Percentiles rank a stretch among this genome's conserved stretches.
These are phyloP conservation scores for Saprolegnia parasitica DNA, from an alignment of 352 stramenopile species.

Conservation along the genomic window DNA sequence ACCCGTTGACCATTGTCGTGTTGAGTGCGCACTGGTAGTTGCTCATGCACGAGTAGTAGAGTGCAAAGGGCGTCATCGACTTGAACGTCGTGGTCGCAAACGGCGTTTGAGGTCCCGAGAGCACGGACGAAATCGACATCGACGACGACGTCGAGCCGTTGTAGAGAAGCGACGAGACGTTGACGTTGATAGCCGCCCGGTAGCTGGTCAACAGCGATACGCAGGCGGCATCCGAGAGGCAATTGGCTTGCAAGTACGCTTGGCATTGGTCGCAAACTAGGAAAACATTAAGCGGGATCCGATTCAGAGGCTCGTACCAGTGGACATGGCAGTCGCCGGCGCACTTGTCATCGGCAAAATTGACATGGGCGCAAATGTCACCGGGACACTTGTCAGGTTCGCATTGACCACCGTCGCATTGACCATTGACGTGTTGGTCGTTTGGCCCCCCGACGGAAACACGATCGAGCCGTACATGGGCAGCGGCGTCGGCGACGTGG, in stretches of 20 bases:
- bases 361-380: slow-evolving; percentile 1
- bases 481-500: background rate
- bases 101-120: background rate
- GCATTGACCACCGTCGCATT: too few species aligned
- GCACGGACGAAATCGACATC: background rate
- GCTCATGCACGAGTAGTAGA: slow-evolving; percentile 10
- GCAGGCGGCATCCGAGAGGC: background rate
- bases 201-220: background rate
- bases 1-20: background rate
- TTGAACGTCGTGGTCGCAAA: background rate
- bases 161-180: background rate
- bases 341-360: background rate
- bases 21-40: slow-evolving; percentile 4
- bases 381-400: background rate
- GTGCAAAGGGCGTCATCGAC: background rate
- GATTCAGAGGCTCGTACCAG: background rate
- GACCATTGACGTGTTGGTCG: background rate
- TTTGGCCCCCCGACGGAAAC: background rate
- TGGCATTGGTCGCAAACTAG: slow-evolving; percentile 8
- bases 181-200: background rate
- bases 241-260: background rate
- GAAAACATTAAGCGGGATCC: background rate
- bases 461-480: background rate
- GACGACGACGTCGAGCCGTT: background rate
- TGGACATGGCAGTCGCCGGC: background rate